Base-by-base conservation (phyloP, 257 asterid genomes). In the Leonotis leonurus region DNA sequence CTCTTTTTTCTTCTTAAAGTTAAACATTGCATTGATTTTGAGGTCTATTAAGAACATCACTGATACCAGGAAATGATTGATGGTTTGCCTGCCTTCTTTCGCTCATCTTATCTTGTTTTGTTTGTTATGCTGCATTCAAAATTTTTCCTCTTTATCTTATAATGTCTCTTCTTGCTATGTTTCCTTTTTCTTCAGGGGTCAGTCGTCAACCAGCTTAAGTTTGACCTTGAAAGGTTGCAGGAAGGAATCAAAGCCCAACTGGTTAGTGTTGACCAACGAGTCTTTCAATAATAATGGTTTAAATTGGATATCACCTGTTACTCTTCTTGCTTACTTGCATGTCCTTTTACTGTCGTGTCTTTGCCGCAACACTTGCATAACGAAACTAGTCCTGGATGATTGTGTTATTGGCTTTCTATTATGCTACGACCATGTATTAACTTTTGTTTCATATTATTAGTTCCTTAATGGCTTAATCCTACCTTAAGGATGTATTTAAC, bases 151-250 rank as follows among this genome's bases (percentile, higher is more conserved):
- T 22, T 62, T 58, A 56, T 61, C 56, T 59, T 55, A 46, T 67
- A 27, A 26, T 25, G n/a, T 16, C 46, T 54, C 46, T 60, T 51
- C 29, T 48, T 54, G n/a, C 20, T 54, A 48, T 62, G 45, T 69
- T n/a, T 70, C 40, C 22, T 59, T 65, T 65, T 65, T 16, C 60
- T 61, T 39, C 83, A 89, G 99, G 97, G 96, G 60, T 54, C 90
- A 73, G 73, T 78, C 63, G 92, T 87, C 75, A 78, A 68, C 80
- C 96, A 93, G 78, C 81, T 93, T 71, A 87, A 81, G 75, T 72
- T 68, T 72, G 90, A 87, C 65, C 60, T 93, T 89, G 97, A 83
- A 77, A 78, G 11, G 69, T 60, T 93, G 67, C 97, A 83, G 67
- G 88, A 70, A 60, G 94, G 89, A 77, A 89, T 93, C 67, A 93